Conservation (phyloP, 352 stramenopile genomes). For the Phytophthora nicotianae region DNA sequence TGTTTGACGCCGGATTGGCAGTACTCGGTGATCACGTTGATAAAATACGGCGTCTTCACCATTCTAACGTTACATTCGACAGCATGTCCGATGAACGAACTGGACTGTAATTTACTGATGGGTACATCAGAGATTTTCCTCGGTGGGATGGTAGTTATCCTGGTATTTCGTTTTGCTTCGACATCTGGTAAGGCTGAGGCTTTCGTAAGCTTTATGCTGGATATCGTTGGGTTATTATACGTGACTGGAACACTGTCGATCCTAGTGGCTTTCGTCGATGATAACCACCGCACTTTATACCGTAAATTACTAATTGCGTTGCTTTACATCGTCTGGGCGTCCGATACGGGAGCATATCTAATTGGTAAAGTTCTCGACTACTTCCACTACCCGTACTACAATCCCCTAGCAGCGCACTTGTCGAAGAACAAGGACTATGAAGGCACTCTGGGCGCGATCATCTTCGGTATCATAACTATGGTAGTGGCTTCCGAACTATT, state of each 20-base stretch:
- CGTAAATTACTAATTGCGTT: conserved; percentile 63
- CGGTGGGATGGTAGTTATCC: conserved; percentile 37
- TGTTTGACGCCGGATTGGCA: conserved; percentile 52
- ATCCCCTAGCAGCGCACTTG: conserved; percentile 82
- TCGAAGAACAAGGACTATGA: conserved; percentile 97
- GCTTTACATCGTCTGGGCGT: conserved; percentile 71
- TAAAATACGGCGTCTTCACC: conserved; percentile 50
- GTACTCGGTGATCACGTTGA: conserved; percentile 46
- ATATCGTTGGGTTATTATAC: conserved; percentile 59
- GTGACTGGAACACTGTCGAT: conserved; percentile 54
- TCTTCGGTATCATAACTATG: conserved; percentile 85
- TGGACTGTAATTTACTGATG: conserved; percentile 41
- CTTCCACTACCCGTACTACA: conserved; percentile 83
- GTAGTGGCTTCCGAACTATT: conserved; percentile 67
- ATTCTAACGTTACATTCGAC: conserved; percentile 56
- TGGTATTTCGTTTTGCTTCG: conserved; percentile 50
- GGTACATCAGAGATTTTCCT: conserved; percentile 44
- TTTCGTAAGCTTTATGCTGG: conserved; percentile 57
- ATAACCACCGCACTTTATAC: conserved; percentile 51
- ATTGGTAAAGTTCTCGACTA: conserved; percentile 87
- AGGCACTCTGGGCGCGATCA: conserved; percentile 86
- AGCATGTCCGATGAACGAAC: conserved; percentile 57
- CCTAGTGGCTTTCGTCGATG: conserved; percentile 60
- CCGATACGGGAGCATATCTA: conserved; percentile 94
- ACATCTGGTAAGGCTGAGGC: conserved; percentile 23